Percentiles rank a stretch among this genome's conserved stretches.
phyloP scores from a whole-genome alignment of 139 green algal species.

The Coccomyxa sp. region DNA sequence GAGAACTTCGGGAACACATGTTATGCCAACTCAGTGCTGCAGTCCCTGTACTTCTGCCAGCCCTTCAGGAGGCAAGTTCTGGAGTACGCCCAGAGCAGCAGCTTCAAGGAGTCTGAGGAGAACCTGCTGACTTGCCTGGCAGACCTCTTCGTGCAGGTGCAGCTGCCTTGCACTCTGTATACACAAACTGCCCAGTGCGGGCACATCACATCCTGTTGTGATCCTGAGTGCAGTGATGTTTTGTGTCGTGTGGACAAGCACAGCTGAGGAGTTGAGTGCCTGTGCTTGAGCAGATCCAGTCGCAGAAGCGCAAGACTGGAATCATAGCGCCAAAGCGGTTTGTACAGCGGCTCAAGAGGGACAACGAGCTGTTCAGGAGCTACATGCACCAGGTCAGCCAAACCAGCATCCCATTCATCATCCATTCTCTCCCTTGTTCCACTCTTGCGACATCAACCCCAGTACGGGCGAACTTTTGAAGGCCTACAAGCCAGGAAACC shows the following conservation, averaged over 20 bases:
- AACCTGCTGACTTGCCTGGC: conserved; percentile 87
- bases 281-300: conserved; percentile 63
- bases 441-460: too few relatives aligned
- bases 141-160: conserved; percentile 83
- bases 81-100: conserved; percentile 46
- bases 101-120: conserved; percentile 49
- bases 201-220: neutral
- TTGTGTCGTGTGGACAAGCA: too few relatives aligned
- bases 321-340: conserved; percentile 86
- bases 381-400: conserved; percentile 85
- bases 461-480: too few relatives aligned
- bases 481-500: too few relatives aligned
- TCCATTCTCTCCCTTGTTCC: too few relatives aligned
- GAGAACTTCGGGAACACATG: conserved; percentile 99
- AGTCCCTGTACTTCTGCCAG: conserved; percentile 87
- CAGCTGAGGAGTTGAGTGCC: too few relatives aligned
- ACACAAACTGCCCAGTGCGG: neutral
- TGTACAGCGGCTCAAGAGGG: conserved; percentile 82
- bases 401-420: neutral
- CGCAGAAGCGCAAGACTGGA: conserved; percentile 82
- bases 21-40: conserved; percentile 96
- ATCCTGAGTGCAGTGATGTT: neutral
- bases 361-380: conserved; percentile 93
- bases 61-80: conserved; percentile 82
- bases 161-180: neutral